A percentile compares a stretch with the other conserved stretches of the same genome.
Evolutionary conservation across 2,329 filamentous ascomycete species (phyloP).

Genomic region (Colletotrichum musae): DNA sequence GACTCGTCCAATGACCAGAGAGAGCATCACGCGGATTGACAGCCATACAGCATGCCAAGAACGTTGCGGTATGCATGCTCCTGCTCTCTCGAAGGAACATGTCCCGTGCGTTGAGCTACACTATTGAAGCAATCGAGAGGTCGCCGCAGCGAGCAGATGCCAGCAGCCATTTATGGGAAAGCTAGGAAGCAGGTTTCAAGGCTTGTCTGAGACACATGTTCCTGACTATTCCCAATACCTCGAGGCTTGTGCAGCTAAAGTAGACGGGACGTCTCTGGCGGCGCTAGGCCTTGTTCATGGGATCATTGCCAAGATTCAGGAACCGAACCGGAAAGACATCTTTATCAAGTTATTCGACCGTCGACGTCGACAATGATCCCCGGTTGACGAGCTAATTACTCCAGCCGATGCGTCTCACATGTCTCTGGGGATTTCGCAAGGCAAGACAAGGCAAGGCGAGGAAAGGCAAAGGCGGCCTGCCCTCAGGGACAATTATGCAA

Average conservation of each 20-base stretch:
- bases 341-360: conserved; percentile 33
- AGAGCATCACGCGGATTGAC: conserved; percentile 27
- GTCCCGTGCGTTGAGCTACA: conserved; percentile 21
- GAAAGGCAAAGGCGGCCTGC: not conserved
- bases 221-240: conserved; percentile 41
- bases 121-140: conserved; percentile 11
- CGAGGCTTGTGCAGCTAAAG: conserved; percentile 28
- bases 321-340: conserved; percentile 29
- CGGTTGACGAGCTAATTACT: conserved; percentile 25
- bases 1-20: conserved; percentile 25
- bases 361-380: conserved; percentile 23
- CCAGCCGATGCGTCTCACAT: conserved; percentile 38
- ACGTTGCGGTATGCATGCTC: conserved; percentile 21
- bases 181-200: conserved; percentile 32
- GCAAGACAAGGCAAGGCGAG: conserved; percentile 23
- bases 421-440: conserved; percentile 23
- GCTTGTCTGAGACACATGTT: conserved; percentile 41
- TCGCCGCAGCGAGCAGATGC: conserved; percentile 23
- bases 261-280: conserved; percentile 25
- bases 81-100: conserved; percentile 14
- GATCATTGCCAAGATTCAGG: conserved; percentile 36
- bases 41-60: conserved; percentile 29
- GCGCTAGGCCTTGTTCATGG: conserved; percentile 14
- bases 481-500: conserved; percentile 33
- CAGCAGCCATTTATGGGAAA: conserved; percentile 22